A percentile compares a stretch with the other conserved stretches of the same genome.
Conservation (phyloP, 805 yeast genomes). For the Lipomyces chichibuensis region DNA sequence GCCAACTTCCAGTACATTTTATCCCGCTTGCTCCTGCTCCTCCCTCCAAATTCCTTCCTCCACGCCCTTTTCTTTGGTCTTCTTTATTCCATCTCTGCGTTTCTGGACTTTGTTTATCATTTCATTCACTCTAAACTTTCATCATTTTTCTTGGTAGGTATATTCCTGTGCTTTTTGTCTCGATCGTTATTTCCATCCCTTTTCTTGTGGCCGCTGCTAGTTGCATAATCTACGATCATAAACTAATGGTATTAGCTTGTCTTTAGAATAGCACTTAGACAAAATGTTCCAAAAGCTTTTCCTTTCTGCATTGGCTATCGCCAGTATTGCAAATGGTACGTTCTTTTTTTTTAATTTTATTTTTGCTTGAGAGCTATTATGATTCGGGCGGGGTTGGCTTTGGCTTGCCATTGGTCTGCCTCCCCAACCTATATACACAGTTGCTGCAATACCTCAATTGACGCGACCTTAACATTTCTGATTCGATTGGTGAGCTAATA, state of each 20-base stretch:
- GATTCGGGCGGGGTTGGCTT: neutral
- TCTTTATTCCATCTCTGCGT: conserved; percentile 6
- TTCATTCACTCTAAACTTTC: neutral
- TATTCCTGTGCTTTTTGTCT: neutral
- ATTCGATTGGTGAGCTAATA: neutral
- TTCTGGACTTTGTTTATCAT: neutral
- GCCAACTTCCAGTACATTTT: neutral
- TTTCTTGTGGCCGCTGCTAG: neutral
- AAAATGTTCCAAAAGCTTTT: conserved; percentile 21
- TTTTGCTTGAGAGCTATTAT: neutral
- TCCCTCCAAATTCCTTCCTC: conserved; percentile 9
- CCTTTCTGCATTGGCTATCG: conserved; percentile 26
- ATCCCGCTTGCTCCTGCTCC: conserved; percentile 8
- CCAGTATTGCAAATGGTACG: conserved; percentile 33
- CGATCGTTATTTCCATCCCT: neutral
- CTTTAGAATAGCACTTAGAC: neutral
- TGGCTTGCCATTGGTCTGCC: neutral
- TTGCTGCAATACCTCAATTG: neutral
- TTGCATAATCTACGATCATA: neutral
- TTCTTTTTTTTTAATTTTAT: neutral
- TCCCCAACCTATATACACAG: neutral
- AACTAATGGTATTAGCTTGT: no score
- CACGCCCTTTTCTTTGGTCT: conserved; percentile 10
- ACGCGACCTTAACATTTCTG: neutral
- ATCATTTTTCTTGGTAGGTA: neutral